A percentile compares a stretch with the other conserved stretches of the same genome.
phyloP scores from a whole-genome alignment of 2,329 filamentous ascomycete species.

The Colletotrichum somersetense region DNA sequence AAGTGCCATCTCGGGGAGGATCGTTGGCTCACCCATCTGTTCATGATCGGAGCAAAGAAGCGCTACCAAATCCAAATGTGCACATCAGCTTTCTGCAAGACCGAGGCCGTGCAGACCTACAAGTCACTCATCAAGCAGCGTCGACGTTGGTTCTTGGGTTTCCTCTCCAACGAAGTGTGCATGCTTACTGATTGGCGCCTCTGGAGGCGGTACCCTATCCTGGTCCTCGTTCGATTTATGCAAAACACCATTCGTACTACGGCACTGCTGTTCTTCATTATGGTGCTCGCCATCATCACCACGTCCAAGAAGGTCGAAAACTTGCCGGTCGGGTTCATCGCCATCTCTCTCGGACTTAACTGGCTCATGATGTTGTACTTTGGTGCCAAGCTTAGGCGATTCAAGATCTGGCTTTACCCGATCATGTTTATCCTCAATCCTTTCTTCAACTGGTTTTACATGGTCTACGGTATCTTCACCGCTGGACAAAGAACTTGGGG shows the following conservation, averaged over 20 bases:
- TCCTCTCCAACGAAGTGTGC: slow-evolving; percentile 97
- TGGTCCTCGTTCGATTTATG: slow-evolving; percentile 90
- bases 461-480: slow-evolving; percentile 96
- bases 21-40: slow-evolving; percentile 95
- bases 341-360: slow-evolving; percentile 90
- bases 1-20: slow-evolving; percentile 97
- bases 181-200: slow-evolving; percentile 96
- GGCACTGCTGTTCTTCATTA: slow-evolving; percentile 92
- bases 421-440: slow-evolving; percentile 96
- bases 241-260: slow-evolving; percentile 97
- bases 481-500: slow-evolving; percentile 96
- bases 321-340: slow-evolving; percentile 93
- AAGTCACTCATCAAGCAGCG: slow-evolving; percentile 91
- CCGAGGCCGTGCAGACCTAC: slow-evolving; percentile 93
- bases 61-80: slow-evolving; percentile 98
- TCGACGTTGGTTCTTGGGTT: slow-evolving; percentile 95
- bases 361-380: slow-evolving; percentile 98
- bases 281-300: slow-evolving; percentile 87
- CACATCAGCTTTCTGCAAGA: slow-evolving; percentile 97
- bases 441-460: slow-evolving; percentile 98
- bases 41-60: slow-evolving; percentile 97
- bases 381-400: slow-evolving; percentile 85
- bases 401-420: slow-evolving; percentile 95
- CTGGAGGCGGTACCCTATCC: slow-evolving; percentile 90
- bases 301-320: slow-evolving; percentile 83